A percentile compares a stretch with the other conserved stretches of the same genome.
Evolutionary conservation across 148 eudicot genomes (phyloP).

Genomic region (Polygonum aviculare): DNA sequence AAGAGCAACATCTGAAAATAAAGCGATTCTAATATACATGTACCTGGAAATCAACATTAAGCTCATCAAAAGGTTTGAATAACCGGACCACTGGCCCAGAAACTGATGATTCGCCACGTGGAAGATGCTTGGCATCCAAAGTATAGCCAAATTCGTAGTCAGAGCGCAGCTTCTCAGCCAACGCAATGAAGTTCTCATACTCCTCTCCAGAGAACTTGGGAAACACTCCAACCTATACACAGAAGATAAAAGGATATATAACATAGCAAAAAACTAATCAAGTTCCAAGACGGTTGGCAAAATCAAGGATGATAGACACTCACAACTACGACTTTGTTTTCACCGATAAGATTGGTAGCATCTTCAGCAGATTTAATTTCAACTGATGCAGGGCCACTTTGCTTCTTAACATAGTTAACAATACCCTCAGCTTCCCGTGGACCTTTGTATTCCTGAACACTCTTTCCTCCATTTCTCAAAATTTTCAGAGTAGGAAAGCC

Average conservation of each 20-base stretch:
- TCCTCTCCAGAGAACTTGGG: conserved; percentile 65
- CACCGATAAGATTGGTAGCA: conserved; percentile 27
- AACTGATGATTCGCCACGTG: conserved; percentile 56
- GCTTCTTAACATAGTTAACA: conserved; percentile 46
- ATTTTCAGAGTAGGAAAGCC: conserved; percentile 67
- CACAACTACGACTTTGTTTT: conserved; percentile 48
- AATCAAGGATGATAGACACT: conserved; percentile 19
- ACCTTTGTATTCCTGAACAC: conserved; percentile 58
- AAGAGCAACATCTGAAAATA: background rate
- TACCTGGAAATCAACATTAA: conserved; percentile 52
- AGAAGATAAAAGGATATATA: background rate
- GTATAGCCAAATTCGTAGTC: conserved; percentile 65
- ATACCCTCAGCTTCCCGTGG: conserved; percentile 71
- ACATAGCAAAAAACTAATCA: background rate
- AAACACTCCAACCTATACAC: conserved; percentile 53
- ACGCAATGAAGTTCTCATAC: conserved; percentile 37
- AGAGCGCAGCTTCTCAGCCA: conserved; percentile 53
- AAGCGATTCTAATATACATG: conserved; percentile 15
- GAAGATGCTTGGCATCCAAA: conserved; percentile 49
- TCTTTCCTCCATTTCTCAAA: conserved; percentile 50
- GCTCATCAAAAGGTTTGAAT: conserved; percentile 71
- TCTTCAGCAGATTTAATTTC: conserved; percentile 49
- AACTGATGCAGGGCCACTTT: conserved; percentile 59
- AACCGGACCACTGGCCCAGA: conserved; percentile 43
- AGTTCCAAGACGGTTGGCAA: background rate